phyloP scores from a whole-genome alignment of 1,284 basidiomycete genomes.

The Termitomyces sp. region DNA sequence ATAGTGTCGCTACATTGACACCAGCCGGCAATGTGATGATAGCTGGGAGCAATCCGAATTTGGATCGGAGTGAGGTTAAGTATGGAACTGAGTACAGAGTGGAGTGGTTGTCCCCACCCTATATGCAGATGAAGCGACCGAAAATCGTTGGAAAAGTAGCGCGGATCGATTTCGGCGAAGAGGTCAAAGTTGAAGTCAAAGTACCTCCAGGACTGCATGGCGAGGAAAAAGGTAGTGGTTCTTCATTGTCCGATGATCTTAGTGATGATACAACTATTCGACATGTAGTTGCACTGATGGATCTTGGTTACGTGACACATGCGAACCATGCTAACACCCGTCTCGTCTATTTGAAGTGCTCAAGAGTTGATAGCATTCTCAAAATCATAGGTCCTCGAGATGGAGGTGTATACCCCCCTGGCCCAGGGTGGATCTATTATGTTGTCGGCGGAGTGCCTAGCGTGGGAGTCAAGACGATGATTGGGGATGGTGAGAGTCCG shows the following conservation, averaged over 20 bases:
- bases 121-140: constrained; percentile 58
- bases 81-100: constrained; percentile 80
- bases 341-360: constrained; percentile 57
- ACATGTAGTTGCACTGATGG: constrained; percentile 65
- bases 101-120: constrained; percentile 72
- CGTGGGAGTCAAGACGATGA: constrained; percentile 58
- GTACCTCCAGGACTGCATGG: constrained; percentile 23
- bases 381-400: constrained; percentile 56
- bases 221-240: constrained; percentile 25
- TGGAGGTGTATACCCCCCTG: constrained; percentile 68
- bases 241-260: neutral
- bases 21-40: constrained; percentile 71
- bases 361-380: constrained; percentile 35
- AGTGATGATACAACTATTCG: neutral
- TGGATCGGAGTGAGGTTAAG: constrained; percentile 62
- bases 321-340: constrained; percentile 75
- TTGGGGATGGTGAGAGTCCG: constrained; percentile 63
- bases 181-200: constrained; percentile 15
- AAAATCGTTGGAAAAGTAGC: constrained; percentile 35
- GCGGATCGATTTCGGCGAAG: constrained; percentile 39
- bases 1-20: constrained; percentile 71
- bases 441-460: constrained; percentile 70
- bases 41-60: constrained; percentile 80
- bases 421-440: constrained; percentile 75
- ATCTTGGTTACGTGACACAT: constrained; percentile 75